Evolutionary conservation across 1,284 basidiomycete species (phyloP).

Genomic region (Laetiporus sulphureus): DNA sequence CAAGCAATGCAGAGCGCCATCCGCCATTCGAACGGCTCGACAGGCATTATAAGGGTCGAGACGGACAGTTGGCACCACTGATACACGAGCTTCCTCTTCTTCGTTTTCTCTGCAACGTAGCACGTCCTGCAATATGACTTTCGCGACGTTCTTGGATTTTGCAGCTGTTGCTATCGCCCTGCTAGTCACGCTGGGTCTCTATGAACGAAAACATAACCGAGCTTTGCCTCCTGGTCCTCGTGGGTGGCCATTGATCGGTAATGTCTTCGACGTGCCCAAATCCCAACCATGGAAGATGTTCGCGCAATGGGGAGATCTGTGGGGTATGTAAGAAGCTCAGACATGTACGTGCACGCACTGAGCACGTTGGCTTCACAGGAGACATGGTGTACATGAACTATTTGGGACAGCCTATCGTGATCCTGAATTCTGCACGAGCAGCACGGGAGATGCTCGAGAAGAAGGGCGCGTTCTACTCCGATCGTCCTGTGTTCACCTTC

Average conservation of each 20-base stretch:
- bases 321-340: constrained; percentile 12
- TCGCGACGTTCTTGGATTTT: no score
- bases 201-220: no score
- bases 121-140: no score
- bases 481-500: constrained; percentile 41
- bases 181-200: no score
- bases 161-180: no score
- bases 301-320: constrained; percentile 22
- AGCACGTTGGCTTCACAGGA: constrained; percentile 30
- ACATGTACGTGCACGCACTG: constrained; percentile 4
- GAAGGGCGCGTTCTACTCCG: constrained; percentile 60
- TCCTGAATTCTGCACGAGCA: constrained; percentile 49
- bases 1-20: no score
- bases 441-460: constrained; percentile 60
- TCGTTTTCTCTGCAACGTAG: no score
- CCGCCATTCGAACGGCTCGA: no score
- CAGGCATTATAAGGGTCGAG: no score
- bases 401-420: constrained; percentile 52
- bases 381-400: constrained; percentile 53
- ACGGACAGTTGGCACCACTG: no score
- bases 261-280: constrained; percentile 14
- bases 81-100: no score
- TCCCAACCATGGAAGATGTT: constrained; percentile 21
- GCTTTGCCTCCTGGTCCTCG: constrained; percentile 16
- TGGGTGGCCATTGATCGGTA: constrained; percentile 15